These are phyloP conservation scores for Vicia faba DNA, from an alignment of 306 rosid genomes.

Conservation along the genomic window DNA sequence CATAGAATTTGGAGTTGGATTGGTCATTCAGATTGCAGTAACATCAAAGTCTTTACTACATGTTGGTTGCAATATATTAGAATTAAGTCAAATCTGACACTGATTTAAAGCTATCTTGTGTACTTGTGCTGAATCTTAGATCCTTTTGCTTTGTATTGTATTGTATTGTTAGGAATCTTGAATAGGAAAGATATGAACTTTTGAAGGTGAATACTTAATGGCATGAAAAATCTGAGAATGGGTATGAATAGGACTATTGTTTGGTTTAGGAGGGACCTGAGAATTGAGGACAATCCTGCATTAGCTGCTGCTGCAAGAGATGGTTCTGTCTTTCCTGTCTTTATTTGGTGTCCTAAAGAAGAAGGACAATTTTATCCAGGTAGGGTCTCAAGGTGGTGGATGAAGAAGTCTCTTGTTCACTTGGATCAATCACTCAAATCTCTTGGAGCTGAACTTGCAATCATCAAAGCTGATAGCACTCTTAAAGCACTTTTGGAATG, in stretches of 20 bases:
- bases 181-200: conserved; percentile 18
- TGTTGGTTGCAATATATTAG: background rate
- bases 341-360: conserved; percentile 36
- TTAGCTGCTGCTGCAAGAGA: conserved; percentile 63
- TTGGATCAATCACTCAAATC: conserved; percentile 73
- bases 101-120: conserved; percentile 35
- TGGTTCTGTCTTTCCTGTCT: conserved; percentile 47
- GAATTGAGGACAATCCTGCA: conserved; percentile 41
- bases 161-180: background rate
- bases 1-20: background rate
- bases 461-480: conserved; percentile 57
- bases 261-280: conserved; percentile 87
- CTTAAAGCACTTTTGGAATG: conserved; percentile 49
- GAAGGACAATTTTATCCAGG: conserved; percentile 68
- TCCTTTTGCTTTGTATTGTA: conserved; percentile 2
- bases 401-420: conserved; percentile 82
- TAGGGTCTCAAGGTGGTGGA: conserved; percentile 96
- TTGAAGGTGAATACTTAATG: conserved; percentile 28
- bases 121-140: conserved; percentile 27
- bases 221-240: conserved; percentile 53
- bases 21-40: too few species aligned
- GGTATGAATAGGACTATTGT: conserved; percentile 69
- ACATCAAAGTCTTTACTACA: too few species aligned
- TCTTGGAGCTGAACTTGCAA: conserved; percentile 72
- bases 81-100: conserved; percentile 12